Evolutionary conservation across 2,329 filamentous ascomycete genomes (phyloP).

Genomic region (Biscogniauxia mediterranea): DNA sequence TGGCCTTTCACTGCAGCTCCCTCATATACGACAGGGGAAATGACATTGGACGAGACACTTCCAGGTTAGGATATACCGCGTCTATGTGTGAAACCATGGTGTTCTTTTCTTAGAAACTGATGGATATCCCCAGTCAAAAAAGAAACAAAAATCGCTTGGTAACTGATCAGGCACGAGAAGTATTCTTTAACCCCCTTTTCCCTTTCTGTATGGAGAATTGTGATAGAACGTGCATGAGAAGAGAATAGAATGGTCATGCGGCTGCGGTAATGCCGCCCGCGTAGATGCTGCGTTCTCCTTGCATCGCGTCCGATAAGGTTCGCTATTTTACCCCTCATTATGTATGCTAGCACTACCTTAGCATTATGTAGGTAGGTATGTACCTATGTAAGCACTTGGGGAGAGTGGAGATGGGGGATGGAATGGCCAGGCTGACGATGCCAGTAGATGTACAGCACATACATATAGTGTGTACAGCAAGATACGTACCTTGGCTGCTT

Average conservation of each 20-base stretch:
- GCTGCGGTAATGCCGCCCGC: constrained; percentile 13
- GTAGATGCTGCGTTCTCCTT: constrained; percentile 13
- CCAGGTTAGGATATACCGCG: constrained; percentile 11
- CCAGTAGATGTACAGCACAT: not conserved
- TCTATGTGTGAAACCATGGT: constrained; percentile 20
- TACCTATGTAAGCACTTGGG: constrained; percentile 14
- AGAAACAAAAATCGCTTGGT: constrained; percentile 10
- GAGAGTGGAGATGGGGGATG: constrained; percentile 23
- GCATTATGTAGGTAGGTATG: not conserved
- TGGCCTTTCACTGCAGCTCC: constrained; percentile 18
- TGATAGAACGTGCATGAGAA: constrained; percentile 11
- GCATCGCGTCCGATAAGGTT: constrained; percentile 21
- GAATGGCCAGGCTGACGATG: constrained; percentile 21
- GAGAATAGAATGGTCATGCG: constrained; percentile 15
- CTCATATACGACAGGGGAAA: constrained; percentile 11
- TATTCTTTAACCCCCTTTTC: constrained; percentile 3
- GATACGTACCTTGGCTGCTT: too few relatives aligned
- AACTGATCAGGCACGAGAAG: constrained; percentile 13
- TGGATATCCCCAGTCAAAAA: constrained; percentile 13
- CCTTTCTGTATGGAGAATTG: constrained; percentile 7
- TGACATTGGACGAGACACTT: constrained; percentile 21
- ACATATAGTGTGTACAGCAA: too few relatives aligned
- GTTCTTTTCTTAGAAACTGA: constrained; percentile 25
- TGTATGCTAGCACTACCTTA: not conserved
- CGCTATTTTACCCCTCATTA: constrained; percentile 20